Evolutionary conservation across 495 filamentous ascomycete genomes (phyloP), one percentile per base, ranked within the genome.

Genomic region (Trichocladium uniseriatum): DNA sequence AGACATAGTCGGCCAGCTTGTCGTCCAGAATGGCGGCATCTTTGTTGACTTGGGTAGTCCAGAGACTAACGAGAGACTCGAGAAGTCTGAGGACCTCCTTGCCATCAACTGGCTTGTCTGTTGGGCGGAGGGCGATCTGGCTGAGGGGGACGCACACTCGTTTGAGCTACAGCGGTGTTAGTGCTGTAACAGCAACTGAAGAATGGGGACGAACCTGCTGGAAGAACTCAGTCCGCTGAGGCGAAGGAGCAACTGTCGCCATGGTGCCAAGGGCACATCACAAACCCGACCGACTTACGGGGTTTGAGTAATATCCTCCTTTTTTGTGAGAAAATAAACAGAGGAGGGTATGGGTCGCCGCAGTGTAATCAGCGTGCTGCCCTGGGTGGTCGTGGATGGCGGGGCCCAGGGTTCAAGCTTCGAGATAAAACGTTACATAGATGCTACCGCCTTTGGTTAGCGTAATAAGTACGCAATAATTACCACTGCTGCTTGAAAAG

Each of bases 1-100:
- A 97, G 55, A 84, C 78, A 70, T 95, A 99, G 63, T 96, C 88
- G 7, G 89, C 92, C 21, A 96, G 69, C 63, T 87, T 89, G 44
- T 79, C 73, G 60, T 95, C 87, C 10, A 96, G 69, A 0, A 74
- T 68, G 15, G 69, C 65, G 29, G 76, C 69, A 54, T 73, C 66
- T 40, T 70, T 67, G 38, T 51, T 59, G 32, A 71, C 69, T 55
- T 84, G 71, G 29, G 69, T 61, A 5, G 73, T 64, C 20, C 94
- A 66, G 16, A 75, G 57, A 13, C 55, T 48, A 36, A 72, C 69
- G 3, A 94, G 69, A 0, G 71, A 60, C 22, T 79, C 70, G 20
- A 84, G 69, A 20, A 76, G 72, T 35, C 61, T 56, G 9, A 73
- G 63, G 6, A 85, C 69, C 41, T 83, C 81, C 54, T 69, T 76